Evolutionary conservation across 768 basidiomycete species (phyloP).

Genomic region (Amanita thiersii): DNA sequence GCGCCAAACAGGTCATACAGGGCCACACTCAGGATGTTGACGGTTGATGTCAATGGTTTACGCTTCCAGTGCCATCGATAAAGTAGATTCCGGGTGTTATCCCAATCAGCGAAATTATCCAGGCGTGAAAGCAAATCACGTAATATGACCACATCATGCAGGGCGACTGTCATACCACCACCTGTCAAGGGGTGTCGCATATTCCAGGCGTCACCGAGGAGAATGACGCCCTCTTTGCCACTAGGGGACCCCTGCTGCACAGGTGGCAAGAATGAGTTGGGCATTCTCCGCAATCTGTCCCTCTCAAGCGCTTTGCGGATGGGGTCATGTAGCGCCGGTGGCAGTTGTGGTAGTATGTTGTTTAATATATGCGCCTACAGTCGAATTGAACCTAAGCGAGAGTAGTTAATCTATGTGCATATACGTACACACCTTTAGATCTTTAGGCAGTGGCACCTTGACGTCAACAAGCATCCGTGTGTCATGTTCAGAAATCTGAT

Average conservation of each 20-base stretch:
- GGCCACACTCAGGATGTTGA: slow-evolving; percentile 91
- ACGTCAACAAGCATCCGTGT: slow-evolving; percentile 94
- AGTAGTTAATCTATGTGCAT: not conserved
- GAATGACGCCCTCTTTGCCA: slow-evolving; percentile 62
- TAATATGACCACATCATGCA: slow-evolving; percentile 78
- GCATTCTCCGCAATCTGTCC: slow-evolving; percentile 84
- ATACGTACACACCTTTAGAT: slow-evolving; percentile 63
- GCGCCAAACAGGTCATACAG: slow-evolving; percentile 93
- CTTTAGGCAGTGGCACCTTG: slow-evolving; percentile 72
- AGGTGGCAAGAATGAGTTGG: slow-evolving; percentile 88
- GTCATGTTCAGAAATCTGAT: slow-evolving; percentile 84
- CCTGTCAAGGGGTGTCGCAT: slow-evolving; percentile 99
- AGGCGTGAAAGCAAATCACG: slow-evolving; percentile 48
- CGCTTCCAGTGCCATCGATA: slow-evolving; percentile 80
- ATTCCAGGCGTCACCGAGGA: slow-evolving; percentile 95
- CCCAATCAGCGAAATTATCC: slow-evolving; percentile 39
- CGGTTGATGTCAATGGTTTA: slow-evolving; percentile 75
- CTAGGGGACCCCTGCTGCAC: slow-evolving; percentile 50
- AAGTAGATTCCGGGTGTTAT: slow-evolving; percentile 40
- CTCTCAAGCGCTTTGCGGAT: slow-evolving; percentile 65
- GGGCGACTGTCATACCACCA: slow-evolving; percentile 95
- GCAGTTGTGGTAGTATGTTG: slow-evolving; percentile 77
- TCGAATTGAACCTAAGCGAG: slow-evolving; percentile 1
- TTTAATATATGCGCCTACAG: slow-evolving; percentile 57
- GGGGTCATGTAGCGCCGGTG: slow-evolving; percentile 56